These are phyloP conservation scores for Sclerotinia nivalis DNA, from an alignment of 2,329 filamentous ascomycete species.

Conservation along the genomic window DNA sequence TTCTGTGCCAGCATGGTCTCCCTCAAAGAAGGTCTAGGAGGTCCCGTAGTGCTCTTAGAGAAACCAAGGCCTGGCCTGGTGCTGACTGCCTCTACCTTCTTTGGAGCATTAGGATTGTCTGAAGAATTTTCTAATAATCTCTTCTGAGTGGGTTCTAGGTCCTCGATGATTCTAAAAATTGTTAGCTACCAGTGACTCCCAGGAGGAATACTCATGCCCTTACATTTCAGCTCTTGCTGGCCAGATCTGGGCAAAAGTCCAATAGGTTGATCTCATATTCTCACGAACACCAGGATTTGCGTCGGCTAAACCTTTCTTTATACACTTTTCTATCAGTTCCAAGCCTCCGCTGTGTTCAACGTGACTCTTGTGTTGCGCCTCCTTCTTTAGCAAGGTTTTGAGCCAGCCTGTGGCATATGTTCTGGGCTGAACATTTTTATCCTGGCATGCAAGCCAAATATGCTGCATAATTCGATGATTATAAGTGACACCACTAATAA, in stretches of 20 bases:
- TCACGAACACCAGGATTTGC: conserved; percentile 89
- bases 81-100: conserved; percentile 52
- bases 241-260: conserved; percentile 79
- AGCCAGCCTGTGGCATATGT: conserved; percentile 81
- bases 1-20: conserved; percentile 85
- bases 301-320: conserved; percentile 86
- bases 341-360: conserved; percentile 83
- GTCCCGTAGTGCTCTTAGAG: conserved; percentile 61
- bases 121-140: conserved; percentile 80
- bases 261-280: conserved; percentile 81
- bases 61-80: conserved; percentile 59
- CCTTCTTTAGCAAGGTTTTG: conserved; percentile 76
- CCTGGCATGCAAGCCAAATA: conserved; percentile 76
- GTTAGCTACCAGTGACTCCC: conserved; percentile 25
- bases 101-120: conserved; percentile 73
- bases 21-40: conserved; percentile 66
- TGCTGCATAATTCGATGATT: conserved; percentile 82
- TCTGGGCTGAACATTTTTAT: conserved; percentile 90
- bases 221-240: conserved; percentile 72
- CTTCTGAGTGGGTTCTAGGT: conserved; percentile 76
- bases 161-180: conserved; percentile 67
- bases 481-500: conserved; percentile 79
- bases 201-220: conserved; percentile 42
- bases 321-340: conserved; percentile 80
- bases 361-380: conserved; percentile 74